Evolutionary conservation across 768 basidiomycete species (phyloP).

Genomic region (Leccinum pellstonianum): DNA sequence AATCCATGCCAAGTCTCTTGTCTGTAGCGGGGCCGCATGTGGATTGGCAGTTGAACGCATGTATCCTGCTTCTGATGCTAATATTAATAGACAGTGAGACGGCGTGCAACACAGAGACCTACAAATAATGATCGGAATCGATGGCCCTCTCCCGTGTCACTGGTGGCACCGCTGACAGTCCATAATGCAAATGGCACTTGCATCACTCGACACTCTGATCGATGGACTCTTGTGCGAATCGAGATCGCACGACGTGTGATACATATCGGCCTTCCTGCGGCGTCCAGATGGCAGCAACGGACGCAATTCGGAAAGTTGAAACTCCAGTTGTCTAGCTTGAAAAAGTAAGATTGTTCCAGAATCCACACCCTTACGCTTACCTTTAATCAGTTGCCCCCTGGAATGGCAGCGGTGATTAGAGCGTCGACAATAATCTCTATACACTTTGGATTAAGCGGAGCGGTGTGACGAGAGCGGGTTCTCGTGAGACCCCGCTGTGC

Average conservation of each 20-base stretch:
- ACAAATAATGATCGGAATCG: slow-evolving; percentile 1
- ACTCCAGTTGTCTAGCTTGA: slow-evolving; percentile 1
- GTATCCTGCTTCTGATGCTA: neutral
- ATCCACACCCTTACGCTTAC: neutral
- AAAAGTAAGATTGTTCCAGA: slow-evolving; percentile 15
- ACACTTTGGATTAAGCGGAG: neutral
- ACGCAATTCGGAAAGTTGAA: slow-evolving; percentile 1
- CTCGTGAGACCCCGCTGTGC: neutral
- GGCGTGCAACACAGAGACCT: neutral
- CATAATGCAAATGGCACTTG: neutral
- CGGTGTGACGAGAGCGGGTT: neutral
- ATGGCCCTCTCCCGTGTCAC: neutral
- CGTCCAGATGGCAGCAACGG: slow-evolving; percentile 1
- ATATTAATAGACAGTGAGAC: slow-evolving; percentile 12
- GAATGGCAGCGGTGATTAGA: slow-evolving; percentile 1
- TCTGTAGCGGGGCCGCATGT: neutral
- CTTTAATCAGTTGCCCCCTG: neutral
- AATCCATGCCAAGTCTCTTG: neutral
- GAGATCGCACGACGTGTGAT: neutral
- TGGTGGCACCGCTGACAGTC: slow-evolving; percentile 1
- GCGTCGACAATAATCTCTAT: neutral
- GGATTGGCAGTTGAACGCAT: neutral
- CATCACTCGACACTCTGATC: neutral
- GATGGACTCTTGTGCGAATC: neutral
- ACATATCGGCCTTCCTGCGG: neutral